Conservation (phyloP, 768 basidiomycete genomes). For the Fomitopsis pulvina region DNA sequence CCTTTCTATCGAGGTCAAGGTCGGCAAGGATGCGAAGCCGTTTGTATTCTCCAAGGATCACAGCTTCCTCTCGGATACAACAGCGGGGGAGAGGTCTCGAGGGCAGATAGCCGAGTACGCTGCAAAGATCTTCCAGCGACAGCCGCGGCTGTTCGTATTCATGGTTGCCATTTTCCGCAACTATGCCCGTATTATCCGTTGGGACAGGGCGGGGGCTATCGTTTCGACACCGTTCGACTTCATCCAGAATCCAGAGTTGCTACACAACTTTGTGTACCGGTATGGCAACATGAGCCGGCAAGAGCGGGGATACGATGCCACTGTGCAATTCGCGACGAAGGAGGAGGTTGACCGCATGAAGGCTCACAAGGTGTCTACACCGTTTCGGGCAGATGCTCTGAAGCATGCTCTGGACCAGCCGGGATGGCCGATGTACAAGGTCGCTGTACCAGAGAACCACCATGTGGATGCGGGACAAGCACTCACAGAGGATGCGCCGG, state of each 20-base stretch:
- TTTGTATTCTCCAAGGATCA: no score
- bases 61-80: no score
- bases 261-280: conserved; percentile 1
- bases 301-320: conserved; percentile 5
- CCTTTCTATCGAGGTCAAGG: no score
- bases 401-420: neutral
- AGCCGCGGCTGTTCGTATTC: neutral
- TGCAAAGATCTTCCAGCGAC: neutral
- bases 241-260: neutral
- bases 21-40: no score
- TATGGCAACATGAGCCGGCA: neutral
- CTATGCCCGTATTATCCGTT: conserved; percentile 1
- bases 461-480: no score
- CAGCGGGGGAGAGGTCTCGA: no score
- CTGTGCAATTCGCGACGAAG: neutral
- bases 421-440: neutral
- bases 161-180: neutral
- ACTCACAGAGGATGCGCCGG: no score
- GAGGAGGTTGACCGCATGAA: neutral
- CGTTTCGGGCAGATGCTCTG: neutral
- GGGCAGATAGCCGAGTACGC: neutral
- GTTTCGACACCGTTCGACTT: conserved; percentile 1
- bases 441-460: neutral
- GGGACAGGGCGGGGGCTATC: conserved; percentile 6
- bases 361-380: neutral